phyloP scores from a whole-genome alignment of 768 basidiomycete genomes.

The Rhizopogon vulgaris region DNA sequence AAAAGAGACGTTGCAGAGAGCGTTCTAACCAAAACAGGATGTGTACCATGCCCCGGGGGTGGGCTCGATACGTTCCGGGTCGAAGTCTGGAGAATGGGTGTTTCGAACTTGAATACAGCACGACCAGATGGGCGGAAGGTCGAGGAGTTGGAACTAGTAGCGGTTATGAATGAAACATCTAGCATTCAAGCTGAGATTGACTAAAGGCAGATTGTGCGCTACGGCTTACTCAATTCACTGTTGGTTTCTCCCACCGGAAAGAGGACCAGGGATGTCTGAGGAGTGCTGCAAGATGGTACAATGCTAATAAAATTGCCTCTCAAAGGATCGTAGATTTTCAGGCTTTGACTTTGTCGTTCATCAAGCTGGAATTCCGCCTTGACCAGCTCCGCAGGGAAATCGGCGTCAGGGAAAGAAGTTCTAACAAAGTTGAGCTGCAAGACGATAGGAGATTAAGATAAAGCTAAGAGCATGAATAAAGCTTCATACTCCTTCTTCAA shows the following conservation, averaged over 20 bases:
- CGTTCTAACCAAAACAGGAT: conserved; percentile 37
- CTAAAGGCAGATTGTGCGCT: not conserved
- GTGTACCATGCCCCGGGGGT: conserved; percentile 10
- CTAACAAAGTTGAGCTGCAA: conserved; percentile 66
- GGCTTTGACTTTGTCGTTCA: conserved; percentile 25
- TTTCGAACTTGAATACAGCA: conserved; percentile 45
- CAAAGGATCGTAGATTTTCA: conserved; percentile 49
- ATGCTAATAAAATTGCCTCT: conserved; percentile 48
- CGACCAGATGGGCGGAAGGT: conserved; percentile 35
- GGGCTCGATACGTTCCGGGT: conserved; percentile 21
- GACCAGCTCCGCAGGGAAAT: conserved; percentile 66
- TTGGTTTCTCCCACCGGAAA: conserved; percentile 64
- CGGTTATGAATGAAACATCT: conserved; percentile 42
- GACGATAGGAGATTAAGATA: not conserved
- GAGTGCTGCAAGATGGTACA: conserved; percentile 23
- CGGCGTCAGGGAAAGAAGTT: conserved; percentile 65
- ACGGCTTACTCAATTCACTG: conserved; percentile 52
- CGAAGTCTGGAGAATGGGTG: conserved; percentile 63
- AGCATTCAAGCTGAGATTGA: conserved; percentile 4
- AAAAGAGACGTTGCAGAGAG: conserved; percentile 38
- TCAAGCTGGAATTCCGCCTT: conserved; percentile 48
- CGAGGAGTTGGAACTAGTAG: conserved; percentile 22
- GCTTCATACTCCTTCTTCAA: conserved; percentile 59
- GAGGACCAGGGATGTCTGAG: conserved; percentile 29
- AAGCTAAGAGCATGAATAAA: not conserved